phyloP scores from a whole-genome alignment of 148 eudicot genomes.

The Chenopodium album region DNA sequence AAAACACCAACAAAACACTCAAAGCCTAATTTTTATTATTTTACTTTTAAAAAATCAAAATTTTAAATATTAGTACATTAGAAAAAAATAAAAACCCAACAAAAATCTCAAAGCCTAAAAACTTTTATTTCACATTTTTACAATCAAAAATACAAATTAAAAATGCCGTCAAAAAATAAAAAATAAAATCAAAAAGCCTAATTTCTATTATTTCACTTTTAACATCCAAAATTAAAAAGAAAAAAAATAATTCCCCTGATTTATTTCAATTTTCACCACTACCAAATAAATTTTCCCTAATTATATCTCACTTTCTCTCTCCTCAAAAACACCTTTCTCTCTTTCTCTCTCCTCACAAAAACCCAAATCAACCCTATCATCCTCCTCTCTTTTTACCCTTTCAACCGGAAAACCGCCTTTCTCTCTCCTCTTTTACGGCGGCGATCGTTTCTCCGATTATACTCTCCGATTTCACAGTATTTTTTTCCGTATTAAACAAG shows the following conservation, averaged over 20 bases:
- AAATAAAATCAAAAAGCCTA: no score
- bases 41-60: no score
- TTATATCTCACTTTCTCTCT: constrained; percentile 14
- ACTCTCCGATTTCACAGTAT: background rate
- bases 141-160: no score
- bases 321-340: constrained; percentile 1
- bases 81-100: no score
- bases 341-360: constrained; percentile 25
- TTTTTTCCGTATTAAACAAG: background rate
- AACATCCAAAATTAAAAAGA: no score
- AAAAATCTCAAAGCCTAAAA: no score
- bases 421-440: constrained; percentile 19
- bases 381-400: constrained; percentile 1
- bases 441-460: constrained; percentile 23
- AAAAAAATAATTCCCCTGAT: background rate
- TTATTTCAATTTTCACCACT: constrained; percentile 18
- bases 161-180: no score
- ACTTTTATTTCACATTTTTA: no score
- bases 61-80: no score
- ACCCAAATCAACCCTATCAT: constrained; percentile 50
- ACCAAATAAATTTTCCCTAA: background rate
- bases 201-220: no score
- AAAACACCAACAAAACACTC: no score
- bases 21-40: no score
- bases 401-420: constrained; percentile 21